Base-by-base conservation (phyloP, 148 eudicot species). In the Pouteria glomerata region DNA sequence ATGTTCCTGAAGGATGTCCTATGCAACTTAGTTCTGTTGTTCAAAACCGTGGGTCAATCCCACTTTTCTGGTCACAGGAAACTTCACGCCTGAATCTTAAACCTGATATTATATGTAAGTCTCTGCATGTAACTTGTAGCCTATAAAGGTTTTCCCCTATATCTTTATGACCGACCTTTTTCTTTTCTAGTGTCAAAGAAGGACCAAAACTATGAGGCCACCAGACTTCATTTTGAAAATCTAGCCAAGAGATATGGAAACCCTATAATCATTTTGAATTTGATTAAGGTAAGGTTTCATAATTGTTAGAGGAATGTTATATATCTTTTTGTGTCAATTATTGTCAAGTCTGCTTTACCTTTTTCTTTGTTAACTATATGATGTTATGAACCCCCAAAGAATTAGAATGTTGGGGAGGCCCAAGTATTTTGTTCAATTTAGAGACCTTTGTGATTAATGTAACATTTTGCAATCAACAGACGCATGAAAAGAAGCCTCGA, bases 61-160 rank as follows among this genome's bases (percentile, higher is more conserved):
- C 98, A 21, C 92, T 95, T 52, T 95, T 89, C 79, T 95, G 98
- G 98, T 89, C 97, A 14, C 97, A 95, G 76, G 98, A 95, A 75
- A 89, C 98, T 41, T 89, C 98, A 39, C 91, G 98, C 78, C 80
- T 95, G 57, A 95, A 88, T 84, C 44, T 91, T 53, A 95, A 91
- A 74, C 98, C 98, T 57, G 97, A 89, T 82, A 91, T 95, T 24
- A 88, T 82, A 71, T 79, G 98, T 93, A 93, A 68, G 95, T 73
- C 47, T 18, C 12, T 57, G 14, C 30, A 57, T 58, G 47, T 51
- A 50, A 44, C 42, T 66, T 19, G 31, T 70, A 23, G 51, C 64
- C 33, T 29, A 35, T 1, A 11, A 45, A n/a, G n/a, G 41, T 26
- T 24, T 30, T 66, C 72, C 57, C 68, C 24, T 24, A 31, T 35